A percentile compares a stretch with the other conserved stretches of the same genome.
These are phyloP conservation scores for Aspergillus indologenus DNA, from an alignment of 495 filamentous ascomycete genomes.

Conservation along the genomic window DNA sequence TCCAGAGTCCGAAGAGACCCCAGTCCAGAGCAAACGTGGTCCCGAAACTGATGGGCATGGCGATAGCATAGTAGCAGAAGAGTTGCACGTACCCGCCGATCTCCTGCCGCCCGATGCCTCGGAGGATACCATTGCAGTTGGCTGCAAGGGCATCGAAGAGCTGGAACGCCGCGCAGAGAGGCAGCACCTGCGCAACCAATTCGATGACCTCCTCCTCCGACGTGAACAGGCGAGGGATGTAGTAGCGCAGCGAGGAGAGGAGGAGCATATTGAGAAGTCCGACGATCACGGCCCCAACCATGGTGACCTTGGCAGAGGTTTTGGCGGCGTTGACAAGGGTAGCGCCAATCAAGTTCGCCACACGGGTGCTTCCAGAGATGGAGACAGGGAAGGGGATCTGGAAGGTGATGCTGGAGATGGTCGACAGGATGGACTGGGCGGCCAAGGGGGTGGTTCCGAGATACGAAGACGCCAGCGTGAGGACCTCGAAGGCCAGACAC, in stretches of 20 bases:
- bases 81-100: conserved; percentile 86
- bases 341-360: conserved; percentile 68
- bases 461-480: conserved; percentile 69
- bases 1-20: conserved; percentile 77
- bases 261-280: conserved; percentile 74
- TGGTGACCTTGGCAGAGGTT: conserved; percentile 64
- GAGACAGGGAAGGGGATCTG: conserved; percentile 66
- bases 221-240: conserved; percentile 78
- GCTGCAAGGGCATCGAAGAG: conserved; percentile 77
- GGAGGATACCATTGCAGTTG: conserved; percentile 76
- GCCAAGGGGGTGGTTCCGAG: conserved; percentile 68
- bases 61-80: conserved; percentile 79
- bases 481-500: conserved; percentile 77
- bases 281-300: conserved; percentile 61
- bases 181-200: conserved; percentile 68
- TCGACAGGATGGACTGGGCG: conserved; percentile 64
- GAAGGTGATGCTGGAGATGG: conserved; percentile 58
- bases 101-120: conserved; percentile 81
- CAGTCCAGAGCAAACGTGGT: conserved; percentile 69
- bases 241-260: conserved; percentile 58
- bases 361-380: conserved; percentile 60
- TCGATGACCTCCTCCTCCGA: conserved; percentile 73
- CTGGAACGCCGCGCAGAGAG: conserved; percentile 82
- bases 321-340: conserved; percentile 67
- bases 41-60: conserved; percentile 78